Conservation (phyloP, 768 basidiomycete species). For the Punctularia strigosozonata region DNA sequence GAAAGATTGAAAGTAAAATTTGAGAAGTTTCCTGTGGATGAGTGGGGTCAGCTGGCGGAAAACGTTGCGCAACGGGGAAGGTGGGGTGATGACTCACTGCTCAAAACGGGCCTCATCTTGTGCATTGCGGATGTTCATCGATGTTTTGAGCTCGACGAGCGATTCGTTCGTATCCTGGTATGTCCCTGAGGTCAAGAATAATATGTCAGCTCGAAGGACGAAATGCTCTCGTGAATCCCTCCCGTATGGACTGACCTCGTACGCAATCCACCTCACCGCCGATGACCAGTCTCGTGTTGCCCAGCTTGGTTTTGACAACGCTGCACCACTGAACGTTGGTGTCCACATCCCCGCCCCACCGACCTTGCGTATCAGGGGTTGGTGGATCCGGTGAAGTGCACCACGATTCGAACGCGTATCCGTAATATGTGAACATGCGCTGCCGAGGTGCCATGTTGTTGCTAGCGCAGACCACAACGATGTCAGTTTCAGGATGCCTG, state of each 20-base stretch:
- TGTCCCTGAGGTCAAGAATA: too few relatives aligned
- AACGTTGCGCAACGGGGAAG: slow-evolving; percentile 1
- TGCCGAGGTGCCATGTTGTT: slow-evolving; percentile 55
- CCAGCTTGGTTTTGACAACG: slow-evolving; percentile 79
- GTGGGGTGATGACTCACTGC: slow-evolving; percentile 35
- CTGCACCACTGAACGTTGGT: slow-evolving; percentile 89
- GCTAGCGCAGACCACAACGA: slow-evolving; percentile 24
- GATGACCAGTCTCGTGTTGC: slow-evolving; percentile 56
- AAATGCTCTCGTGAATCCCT: too few relatives aligned
- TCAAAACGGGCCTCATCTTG: slow-evolving; percentile 69
- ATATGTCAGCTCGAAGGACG: not conserved
- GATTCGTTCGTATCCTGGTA: slow-evolving; percentile 52
- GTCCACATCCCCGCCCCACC: slow-evolving; percentile 75
- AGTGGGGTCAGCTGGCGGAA: slow-evolving; percentile 1
- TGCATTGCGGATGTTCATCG: slow-evolving; percentile 49
- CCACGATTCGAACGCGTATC: slow-evolving; percentile 85
- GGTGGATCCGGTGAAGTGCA: slow-evolving; percentile 38
- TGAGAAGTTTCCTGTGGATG: slow-evolving; percentile 65
- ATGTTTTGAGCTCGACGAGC: slow-evolving; percentile 85
- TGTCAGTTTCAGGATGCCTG: not conserved
- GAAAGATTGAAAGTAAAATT: slow-evolving; percentile 88
- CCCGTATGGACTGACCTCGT: slow-evolving; percentile 54
- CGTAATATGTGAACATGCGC: slow-evolving; percentile 62
- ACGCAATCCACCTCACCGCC: slow-evolving; percentile 92
- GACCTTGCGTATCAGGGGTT: slow-evolving; percentile 19